Evolutionary conservation across 441 rosid genomes (phyloP).

Genomic region (Erysimum pusillum): DNA sequence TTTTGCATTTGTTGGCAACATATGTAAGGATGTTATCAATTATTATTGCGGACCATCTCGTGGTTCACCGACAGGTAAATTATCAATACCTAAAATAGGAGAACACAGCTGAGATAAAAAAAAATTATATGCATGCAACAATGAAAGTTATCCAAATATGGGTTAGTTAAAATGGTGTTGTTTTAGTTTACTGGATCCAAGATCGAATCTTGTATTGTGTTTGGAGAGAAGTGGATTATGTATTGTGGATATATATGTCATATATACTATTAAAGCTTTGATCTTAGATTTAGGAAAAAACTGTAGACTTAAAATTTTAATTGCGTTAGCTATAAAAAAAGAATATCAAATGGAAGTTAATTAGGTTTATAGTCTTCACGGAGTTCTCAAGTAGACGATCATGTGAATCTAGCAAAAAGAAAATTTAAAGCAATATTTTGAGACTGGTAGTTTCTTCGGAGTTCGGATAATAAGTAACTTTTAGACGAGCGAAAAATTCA

Average conservation of each 20-base stretch:
- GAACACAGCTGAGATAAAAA: no score
- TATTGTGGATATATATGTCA: background rate
- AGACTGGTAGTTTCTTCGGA: background rate
- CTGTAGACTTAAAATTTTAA: background rate
- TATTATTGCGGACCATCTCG: background rate
- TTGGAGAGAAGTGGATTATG: background rate
- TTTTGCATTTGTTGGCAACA: slow-evolving; percentile 26
- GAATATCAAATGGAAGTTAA: background rate
- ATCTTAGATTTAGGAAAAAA: slow-evolving; percentile 1
- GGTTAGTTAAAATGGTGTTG: background rate
- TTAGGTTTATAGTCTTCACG: slow-evolving; percentile 42
- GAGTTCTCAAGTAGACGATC: slow-evolving; percentile 40
- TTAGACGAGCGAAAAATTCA: background rate
- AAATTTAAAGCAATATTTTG: slow-evolving; percentile 13
- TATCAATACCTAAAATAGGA: no score
- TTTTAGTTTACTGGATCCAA: background rate
- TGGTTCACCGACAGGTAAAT: background rate
- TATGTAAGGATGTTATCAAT: background rate
- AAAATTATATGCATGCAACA: background rate
- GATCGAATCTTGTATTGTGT: background rate
- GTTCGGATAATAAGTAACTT: background rate
- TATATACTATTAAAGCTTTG: background rate
- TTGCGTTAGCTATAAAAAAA: background rate
- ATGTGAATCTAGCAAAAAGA: slow-evolving; percentile 34
- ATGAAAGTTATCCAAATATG: background rate